Evolutionary conservation across 306 rosid species (phyloP), one percentile per base, ranked within the genome.

Genomic region (Malus fusca): DNA sequence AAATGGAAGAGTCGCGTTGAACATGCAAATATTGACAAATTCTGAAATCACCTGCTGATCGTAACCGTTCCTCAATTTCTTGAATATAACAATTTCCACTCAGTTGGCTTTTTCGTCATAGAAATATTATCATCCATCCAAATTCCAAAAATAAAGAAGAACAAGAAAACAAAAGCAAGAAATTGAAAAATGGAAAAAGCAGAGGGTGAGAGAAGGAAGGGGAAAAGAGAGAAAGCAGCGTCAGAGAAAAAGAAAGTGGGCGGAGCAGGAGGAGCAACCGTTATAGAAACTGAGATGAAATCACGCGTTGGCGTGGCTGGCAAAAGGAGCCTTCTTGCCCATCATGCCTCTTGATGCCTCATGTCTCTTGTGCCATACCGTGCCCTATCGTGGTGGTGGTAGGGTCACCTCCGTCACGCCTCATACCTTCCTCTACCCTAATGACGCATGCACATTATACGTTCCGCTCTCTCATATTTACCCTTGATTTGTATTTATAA

Each of bases 221-320:
- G 35, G 9, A 21, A 21, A 63, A 48, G 55, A 6, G 23, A 69
- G 66, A 61, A 21, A 52, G 48, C 74, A 79, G 67, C 78, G 69
- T 78, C 65, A 46, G 66, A 73, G 67, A 81, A 80, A 82, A 82
- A 68, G 31, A 33, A 18, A n/a, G 28, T 25, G 5, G 26, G 25
- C 55, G 55, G 55, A 15, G 55, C 21, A 15, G 55, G 55, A 48
- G 62, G 46, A 55, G 48, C 72, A 80, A 72, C 85, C 71, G 76
- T 74, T 68, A 60, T 75, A 43, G 68, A 70, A 64, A 79, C 75
- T 69, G 86, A 79, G 91, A 81, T 14, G 21, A 73, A 78, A 82
- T 78, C 86, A 82, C 85, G 89, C 89, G 77, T 75, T 73, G 77
- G 80, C 78, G 88, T 77, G 89, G 86, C 83, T 62, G 78, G 42